Evolutionary conservation across 495 filamentous ascomycete genomes (phyloP).

Genomic region (Penicillium bovifimosum): DNA sequence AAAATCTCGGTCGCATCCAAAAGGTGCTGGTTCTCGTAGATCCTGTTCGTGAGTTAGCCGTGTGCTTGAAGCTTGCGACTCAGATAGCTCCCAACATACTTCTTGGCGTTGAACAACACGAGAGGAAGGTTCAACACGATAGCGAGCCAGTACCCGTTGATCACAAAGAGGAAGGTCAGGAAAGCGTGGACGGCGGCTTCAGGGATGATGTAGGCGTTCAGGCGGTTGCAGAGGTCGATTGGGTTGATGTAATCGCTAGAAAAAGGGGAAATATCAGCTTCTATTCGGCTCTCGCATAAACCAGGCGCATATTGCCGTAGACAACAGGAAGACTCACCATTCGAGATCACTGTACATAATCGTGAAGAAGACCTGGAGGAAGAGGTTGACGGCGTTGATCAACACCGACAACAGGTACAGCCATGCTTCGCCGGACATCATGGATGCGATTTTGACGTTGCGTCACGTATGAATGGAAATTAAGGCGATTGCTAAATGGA

Average conservation of each 20-base stretch:
- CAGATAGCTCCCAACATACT: conserved; percentile 53
- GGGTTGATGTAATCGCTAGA: conserved; percentile 98
- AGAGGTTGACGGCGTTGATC: conserved; percentile 99
- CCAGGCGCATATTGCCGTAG: background rate
- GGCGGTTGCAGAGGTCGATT: conserved; percentile 99
- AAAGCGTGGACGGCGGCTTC: conserved; percentile 97
- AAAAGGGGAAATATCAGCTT: conserved; percentile 16
- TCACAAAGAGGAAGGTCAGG: conserved; percentile 88
- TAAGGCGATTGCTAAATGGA: conserved; percentile 8
- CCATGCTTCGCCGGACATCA: conserved; percentile 99
- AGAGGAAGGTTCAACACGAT: conserved; percentile 89
- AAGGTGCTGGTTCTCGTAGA: conserved; percentile 92
- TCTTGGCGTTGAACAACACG: conserved; percentile 91
- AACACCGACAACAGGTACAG: conserved; percentile 97
- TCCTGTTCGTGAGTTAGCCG: conserved; percentile 41
- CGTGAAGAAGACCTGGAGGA: conserved; percentile 99
- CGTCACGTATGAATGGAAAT: background rate
- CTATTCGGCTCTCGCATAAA: conserved; percentile 5
- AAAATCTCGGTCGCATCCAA: conserved; percentile 99
- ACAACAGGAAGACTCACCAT: conserved; percentile 59
- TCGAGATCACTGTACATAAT: conserved; percentile 99
- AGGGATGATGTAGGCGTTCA: conserved; percentile 99
- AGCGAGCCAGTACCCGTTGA: conserved; percentile 98
- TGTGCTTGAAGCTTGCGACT: background rate
- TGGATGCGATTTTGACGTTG: conserved; percentile 34